Conservation (phyloP, 352 stramenopile genomes). For the Phytophthora kernoviae region DNA sequence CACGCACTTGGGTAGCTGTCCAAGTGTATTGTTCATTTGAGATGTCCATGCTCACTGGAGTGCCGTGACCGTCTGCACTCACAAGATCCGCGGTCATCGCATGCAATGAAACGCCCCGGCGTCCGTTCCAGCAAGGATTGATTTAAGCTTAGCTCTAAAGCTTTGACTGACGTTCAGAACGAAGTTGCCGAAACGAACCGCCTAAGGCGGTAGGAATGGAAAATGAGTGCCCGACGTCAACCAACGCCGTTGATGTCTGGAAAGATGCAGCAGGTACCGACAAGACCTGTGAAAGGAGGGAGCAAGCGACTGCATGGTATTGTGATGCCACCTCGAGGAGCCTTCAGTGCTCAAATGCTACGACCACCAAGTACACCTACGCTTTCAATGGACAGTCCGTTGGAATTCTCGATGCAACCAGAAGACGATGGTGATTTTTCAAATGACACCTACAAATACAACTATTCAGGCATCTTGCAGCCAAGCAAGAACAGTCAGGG, state of each 20-base stretch:
- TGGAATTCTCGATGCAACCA: neutral
- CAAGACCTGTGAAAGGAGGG: constrained; percentile 7
- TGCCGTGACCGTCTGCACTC: neutral
- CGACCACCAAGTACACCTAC: constrained; percentile 23
- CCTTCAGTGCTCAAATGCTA: constrained; percentile 47
- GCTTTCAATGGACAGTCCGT: constrained; percentile 16
- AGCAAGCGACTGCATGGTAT: constrained; percentile 1
- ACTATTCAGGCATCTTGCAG: constrained; percentile 13
- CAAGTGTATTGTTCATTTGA: constrained; percentile 5
- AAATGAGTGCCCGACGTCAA: constrained; percentile 16
- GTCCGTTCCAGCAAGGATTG: constrained; percentile 20
- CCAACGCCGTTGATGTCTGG: constrained; percentile 11
- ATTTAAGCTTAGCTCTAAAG: no score
- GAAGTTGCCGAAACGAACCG: constrained; percentile 18
- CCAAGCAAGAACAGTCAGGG: constrained; percentile 6
- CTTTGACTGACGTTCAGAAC: neutral
- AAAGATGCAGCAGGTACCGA: neutral
- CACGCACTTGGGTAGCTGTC: constrained; percentile 39
- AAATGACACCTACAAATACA: constrained; percentile 10
- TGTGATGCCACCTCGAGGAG: constrained; percentile 32
- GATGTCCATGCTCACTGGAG: constrained; percentile 2
- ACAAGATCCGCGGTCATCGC: constrained; percentile 23
- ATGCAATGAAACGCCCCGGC: constrained; percentile 18
- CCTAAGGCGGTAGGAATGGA: constrained; percentile 10
- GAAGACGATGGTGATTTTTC: constrained; percentile 13